Conservation (phyloP, 768 basidiomycete species). For the Infundibulicybe gibba region DNA sequence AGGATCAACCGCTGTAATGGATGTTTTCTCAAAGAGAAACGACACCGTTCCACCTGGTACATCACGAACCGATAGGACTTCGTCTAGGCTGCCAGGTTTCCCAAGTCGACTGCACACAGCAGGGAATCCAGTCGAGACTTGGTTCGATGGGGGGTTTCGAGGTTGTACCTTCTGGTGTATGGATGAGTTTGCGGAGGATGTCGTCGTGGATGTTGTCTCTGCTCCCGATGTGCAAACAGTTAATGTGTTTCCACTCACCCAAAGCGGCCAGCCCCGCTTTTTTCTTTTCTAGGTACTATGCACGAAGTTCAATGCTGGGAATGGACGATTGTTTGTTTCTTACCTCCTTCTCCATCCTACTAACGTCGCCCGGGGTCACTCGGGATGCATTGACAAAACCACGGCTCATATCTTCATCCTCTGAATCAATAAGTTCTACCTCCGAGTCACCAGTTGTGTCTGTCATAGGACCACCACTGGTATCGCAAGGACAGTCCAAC, state of each 20-base stretch:
- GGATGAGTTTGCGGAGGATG: constrained; percentile 50
- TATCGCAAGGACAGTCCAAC: constrained; percentile 72
- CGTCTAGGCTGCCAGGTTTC: constrained; percentile 38
- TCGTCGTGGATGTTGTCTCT: constrained; percentile 58
- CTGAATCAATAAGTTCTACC: constrained; percentile 17
- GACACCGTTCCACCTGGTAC: constrained; percentile 69
- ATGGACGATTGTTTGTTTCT: constrained; percentile 11
- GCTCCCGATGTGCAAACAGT: constrained; percentile 52
- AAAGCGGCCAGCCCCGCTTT: constrained; percentile 66
- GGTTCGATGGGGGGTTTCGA: neutral
- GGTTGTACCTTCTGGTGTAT: constrained; percentile 7
- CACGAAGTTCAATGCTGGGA: constrained; percentile 6
- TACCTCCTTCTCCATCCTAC: constrained; percentile 53
- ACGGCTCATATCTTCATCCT: constrained; percentile 23
- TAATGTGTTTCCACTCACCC: constrained; percentile 82
- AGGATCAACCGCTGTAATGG: constrained; percentile 16
- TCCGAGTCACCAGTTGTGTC: constrained; percentile 24
- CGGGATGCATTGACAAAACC: constrained; percentile 71
- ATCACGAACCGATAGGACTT: constrained; percentile 26
- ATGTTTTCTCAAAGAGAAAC: constrained; percentile 69
- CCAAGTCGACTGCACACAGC: constrained; percentile 43
- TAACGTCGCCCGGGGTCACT: constrained; percentile 39
- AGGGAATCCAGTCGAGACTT: constrained; percentile 17
- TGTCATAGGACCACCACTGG: constrained; percentile 1
- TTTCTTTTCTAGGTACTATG: constrained; percentile 65